Base-by-base conservation (phyloP, 805 yeast species). In the Kodamaea leandrae region DNA sequence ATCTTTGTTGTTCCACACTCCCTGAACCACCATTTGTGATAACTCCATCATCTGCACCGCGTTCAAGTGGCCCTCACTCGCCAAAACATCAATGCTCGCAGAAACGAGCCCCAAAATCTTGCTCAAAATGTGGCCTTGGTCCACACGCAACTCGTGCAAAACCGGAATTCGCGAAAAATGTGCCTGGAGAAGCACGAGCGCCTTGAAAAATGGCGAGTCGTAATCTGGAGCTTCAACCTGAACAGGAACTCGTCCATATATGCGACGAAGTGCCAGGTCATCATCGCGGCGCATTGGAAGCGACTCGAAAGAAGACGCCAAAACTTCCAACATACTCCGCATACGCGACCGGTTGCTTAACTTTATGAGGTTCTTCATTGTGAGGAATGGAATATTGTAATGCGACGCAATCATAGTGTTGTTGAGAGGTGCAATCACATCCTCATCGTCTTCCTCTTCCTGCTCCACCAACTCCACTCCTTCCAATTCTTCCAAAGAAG, bases 21-120 rank as follows among this genome's bases (percentile, higher is more conserved):
- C 95, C 58, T 91, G 98, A 1, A 83, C 78, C 5, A 87, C 63
- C 95, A 88, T 86, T 57, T 93, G 99, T 1, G 85, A 75, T 38
- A 89, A 57, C 56, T 93, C 97, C 86, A 93, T 86, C 0, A 87
- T 91, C 33, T 76, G 72, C 49, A 87, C 71, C 0, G 95, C 89
- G 57, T 80, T 84, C 53, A 90, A 63, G 49, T 75, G 69, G 0
- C 97, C 96, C 44, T 88, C 88, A 49, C 87, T 77, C 0, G 96
- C 81, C 27, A 89, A 64, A 1, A 83, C 64, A 58, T 93, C 97
- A 14, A 86, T 81, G 35, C 80, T 65, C 0, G 91, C 86, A 49
- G 80, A 72, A 6, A 86, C 61, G 15, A 89, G 53, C 2, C 66
- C 68, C 35, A 83, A 45, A 0, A 77, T 60, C 32, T 63, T 72